A percentile compares a stretch with the other conserved stretches of the same genome.
Conservation (phyloP, 257 asterid genomes). For the Ophiorrhiza pumila region DNA sequence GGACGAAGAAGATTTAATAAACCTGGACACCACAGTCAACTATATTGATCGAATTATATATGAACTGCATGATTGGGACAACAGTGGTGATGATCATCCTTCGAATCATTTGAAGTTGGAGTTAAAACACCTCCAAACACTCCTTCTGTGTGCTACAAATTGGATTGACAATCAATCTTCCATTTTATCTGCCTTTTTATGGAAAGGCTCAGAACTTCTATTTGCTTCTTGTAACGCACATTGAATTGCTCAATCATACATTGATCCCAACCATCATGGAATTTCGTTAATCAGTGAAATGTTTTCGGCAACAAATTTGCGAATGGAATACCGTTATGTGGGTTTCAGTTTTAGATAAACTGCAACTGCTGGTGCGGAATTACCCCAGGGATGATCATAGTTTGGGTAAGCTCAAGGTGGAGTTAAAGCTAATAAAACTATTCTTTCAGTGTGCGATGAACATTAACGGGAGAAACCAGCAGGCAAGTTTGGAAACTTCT, state of each 20-base stretch:
- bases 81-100: conserved; percentile 6
- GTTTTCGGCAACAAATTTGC: neutral
- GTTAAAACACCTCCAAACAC: neutral
- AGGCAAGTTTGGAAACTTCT: neutral
- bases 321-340: conserved; percentile 1
- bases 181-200: neutral
- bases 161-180: neutral
- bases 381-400: neutral
- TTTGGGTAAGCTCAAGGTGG: conserved; percentile 6
- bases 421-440: neutral
- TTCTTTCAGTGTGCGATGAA: neutral
- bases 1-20: too few relatives aligned
- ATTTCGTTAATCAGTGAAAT: neutral
- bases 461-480: too few relatives aligned
- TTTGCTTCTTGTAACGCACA: neutral
- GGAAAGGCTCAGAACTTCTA: neutral
- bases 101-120: conserved; percentile 3
- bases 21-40: conserved; percentile 1
- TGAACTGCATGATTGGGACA: neutral
- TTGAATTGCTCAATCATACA: too few relatives aligned
- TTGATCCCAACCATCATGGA: too few relatives aligned
- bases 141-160: neutral
- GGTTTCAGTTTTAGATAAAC: neutral
- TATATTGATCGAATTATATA: neutral
- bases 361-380: neutral